These are phyloP conservation scores for Boletus eberwhitei DNA, from an alignment of 768 basidiomycete species.

Conservation along the genomic window DNA sequence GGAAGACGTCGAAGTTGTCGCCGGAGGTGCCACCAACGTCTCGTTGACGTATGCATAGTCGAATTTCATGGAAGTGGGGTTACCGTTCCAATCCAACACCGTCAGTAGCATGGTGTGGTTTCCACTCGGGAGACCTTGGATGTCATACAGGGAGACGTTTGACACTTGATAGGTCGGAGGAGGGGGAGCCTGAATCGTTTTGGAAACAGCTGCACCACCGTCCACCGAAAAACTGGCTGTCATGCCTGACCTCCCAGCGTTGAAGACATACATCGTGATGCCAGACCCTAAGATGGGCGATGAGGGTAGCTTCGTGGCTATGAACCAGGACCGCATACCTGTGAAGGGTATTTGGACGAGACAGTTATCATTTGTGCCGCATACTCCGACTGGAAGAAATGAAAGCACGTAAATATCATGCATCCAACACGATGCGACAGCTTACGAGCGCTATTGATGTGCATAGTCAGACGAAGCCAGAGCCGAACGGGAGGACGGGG, in stretches of 20 bases:
- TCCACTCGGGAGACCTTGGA: constrained; percentile 15
- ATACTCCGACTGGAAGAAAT: constrained; percentile 13
- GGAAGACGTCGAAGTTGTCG: background rate
- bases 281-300: constrained; percentile 17
- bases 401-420: background rate
- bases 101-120: constrained; percentile 23
- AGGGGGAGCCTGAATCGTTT: constrained; percentile 1
- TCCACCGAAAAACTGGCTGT: constrained; percentile 23
- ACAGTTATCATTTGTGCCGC: constrained; percentile 13
- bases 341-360: constrained; percentile 19
- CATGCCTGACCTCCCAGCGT: constrained; percentile 19
- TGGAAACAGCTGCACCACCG: constrained; percentile 1
- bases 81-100: constrained; percentile 18
- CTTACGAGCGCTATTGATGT: constrained; percentile 19
- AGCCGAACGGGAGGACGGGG: background rate
- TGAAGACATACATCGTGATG: constrained; percentile 27
- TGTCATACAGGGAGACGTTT: constrained; percentile 16
- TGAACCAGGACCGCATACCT: constrained; percentile 5
- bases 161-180: constrained; percentile 18
- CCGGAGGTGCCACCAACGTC: constrained; percentile 11
- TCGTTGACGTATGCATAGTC: constrained; percentile 27
- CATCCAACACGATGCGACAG: background rate
- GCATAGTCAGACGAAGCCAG: background rate
- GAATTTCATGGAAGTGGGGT: constrained; percentile 23
- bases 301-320: background rate